Percentiles rank a stretch among this genome's conserved stretches.
Evolutionary conservation across 805 yeast genomes (phyloP).

Genomic region (Kodamaea hsintzibuensis): DNA sequence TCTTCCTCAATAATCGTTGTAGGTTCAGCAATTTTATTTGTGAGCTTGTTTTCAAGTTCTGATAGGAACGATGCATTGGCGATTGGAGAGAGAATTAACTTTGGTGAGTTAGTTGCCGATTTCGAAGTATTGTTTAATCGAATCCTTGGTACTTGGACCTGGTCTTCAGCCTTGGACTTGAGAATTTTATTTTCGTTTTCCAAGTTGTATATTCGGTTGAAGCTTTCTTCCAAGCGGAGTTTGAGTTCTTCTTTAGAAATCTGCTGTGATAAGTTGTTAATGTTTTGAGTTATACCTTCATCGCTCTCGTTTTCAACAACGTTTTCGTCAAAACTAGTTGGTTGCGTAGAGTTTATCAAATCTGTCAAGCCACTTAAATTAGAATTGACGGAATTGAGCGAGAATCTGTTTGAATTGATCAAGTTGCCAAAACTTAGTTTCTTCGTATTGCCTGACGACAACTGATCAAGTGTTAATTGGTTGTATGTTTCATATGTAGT

Average conservation of each 20-base stretch:
- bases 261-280: conserved; percentile 8
- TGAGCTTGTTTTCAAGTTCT: conserved; percentile 19
- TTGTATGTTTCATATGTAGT: conserved; percentile 32
- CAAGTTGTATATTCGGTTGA: conserved; percentile 35
- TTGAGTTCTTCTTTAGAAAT: conserved; percentile 35
- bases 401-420: conserved; percentile 40
- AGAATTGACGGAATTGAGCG: conserved; percentile 51
- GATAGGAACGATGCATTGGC: conserved; percentile 15
- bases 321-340: conserved; percentile 35
- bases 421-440: conserved; percentile 11
- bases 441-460: conserved; percentile 23
- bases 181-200: conserved; percentile 29
- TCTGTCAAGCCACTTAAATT: conserved; percentile 49
- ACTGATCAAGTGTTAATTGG: conserved; percentile 36
- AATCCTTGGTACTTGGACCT: neutral
- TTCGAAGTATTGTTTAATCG: neutral
- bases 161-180: conserved; percentile 11
- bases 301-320: conserved; percentile 9
- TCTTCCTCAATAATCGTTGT: neutral
- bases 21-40: conserved; percentile 4
- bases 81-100: neutral
- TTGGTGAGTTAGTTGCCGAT: neutral
- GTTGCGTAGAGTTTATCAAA: conserved; percentile 48
- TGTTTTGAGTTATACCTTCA: neutral
- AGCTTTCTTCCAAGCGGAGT: conserved; percentile 38